A percentile compares a stretch with the other conserved stretches of the same genome.
Evolutionary conservation across 75 land plant genomes (phyloP).

Genomic region (Picea glauca): DNA sequence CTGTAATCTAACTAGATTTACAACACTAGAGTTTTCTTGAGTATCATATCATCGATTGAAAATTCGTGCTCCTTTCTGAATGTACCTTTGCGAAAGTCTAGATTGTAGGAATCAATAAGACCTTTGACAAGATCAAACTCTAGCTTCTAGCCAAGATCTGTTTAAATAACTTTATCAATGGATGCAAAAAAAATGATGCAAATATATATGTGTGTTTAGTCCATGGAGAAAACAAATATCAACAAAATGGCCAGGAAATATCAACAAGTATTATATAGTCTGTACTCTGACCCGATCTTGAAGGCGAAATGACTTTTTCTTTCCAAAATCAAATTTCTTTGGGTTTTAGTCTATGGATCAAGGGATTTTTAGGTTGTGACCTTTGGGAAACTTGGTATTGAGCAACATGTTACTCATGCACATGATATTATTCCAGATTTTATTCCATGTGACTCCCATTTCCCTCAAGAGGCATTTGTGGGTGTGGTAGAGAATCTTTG

Average conservation of each 20-base stretch:
- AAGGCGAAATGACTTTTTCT: conserved; percentile 96
- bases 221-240: background rate
- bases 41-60: conserved; percentile 88
- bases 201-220: background rate
- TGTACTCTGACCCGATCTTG: conserved; percentile 69
- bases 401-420: too few relatives aligned
- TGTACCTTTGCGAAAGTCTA: conserved; percentile 93
- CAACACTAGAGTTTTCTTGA: conserved; percentile 63
- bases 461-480: too few relatives aligned
- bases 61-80: conserved; percentile 89
- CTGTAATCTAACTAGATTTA: conserved; percentile 18
- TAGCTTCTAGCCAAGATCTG: conserved; percentile 74
- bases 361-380: too few relatives aligned
- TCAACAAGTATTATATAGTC: background rate
- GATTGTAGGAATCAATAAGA: conserved; percentile 86
- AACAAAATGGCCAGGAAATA: background rate
- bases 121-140: conserved; percentile 90
- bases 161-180: conserved; percentile 69
- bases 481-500: too few relatives aligned
- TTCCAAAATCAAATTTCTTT: conserved; percentile 97
- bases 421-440: too few relatives aligned
- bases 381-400: too few relatives aligned
- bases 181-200: conserved; percentile 97
- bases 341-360: conserved; percentile 31
- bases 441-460: too few relatives aligned